A percentile compares a stretch with the other conserved stretches of the same genome.
These are phyloP conservation scores for Acacia acuminata DNA, from an alignment of 306 rosid species.

Conservation along the genomic window DNA sequence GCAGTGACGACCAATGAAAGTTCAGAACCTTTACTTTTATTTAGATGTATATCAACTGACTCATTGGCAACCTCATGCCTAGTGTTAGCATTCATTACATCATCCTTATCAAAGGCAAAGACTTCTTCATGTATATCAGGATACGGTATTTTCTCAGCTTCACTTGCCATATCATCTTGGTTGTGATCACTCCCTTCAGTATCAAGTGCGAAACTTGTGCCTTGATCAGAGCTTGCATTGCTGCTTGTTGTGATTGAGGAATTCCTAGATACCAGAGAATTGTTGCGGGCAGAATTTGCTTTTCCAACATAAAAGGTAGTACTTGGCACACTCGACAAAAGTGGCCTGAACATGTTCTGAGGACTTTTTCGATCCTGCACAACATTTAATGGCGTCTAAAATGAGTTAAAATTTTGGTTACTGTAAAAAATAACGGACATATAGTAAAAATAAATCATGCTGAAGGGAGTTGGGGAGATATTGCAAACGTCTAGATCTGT, in stretches of 20 bases:
- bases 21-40: constrained; percentile 37
- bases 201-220: constrained; percentile 55
- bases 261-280: constrained; percentile 74
- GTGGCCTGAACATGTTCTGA: constrained; percentile 89
- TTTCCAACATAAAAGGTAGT: constrained; percentile 71
- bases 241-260: constrained; percentile 86
- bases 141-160: constrained; percentile 51
- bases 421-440: neutral
- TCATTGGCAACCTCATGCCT: constrained; percentile 39
- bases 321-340: constrained; percentile 87
- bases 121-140: constrained; percentile 65
- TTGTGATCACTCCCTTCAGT: constrained; percentile 67
- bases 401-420: constrained; percentile 23
- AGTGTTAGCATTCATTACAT: constrained; percentile 46
- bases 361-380: constrained; percentile 82
- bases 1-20: constrained; percentile 29
- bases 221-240: constrained; percentile 79
- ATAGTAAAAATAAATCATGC: constrained; percentile 7
- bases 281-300: constrained; percentile 59
- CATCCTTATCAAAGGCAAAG: constrained; percentile 74
- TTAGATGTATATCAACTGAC: constrained; percentile 33
- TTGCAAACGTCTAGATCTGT: neutral
- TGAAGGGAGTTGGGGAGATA: neutral
- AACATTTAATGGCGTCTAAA: constrained; percentile 16
- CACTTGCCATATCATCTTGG: constrained; percentile 61